Conservation (phyloP, 202 grass and related monocot genomes). For the Carex arenaria region DNA sequence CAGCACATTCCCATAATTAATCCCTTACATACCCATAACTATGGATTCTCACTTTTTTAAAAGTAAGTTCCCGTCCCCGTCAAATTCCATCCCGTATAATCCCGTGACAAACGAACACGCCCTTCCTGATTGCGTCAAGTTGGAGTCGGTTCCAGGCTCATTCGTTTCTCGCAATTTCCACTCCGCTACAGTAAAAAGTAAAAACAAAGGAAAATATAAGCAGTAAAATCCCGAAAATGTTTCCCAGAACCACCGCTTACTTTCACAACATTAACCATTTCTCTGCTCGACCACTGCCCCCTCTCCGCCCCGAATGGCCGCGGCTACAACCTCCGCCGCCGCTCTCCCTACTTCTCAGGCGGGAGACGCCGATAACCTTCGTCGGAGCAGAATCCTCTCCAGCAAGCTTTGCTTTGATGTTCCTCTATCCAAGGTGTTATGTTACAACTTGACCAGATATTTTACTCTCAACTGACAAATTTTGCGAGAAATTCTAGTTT, state of each 20-base stretch:
- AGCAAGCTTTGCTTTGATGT: conserved; percentile 96
- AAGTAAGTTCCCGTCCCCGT: too few relatives aligned
- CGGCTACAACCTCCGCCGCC: neutral
- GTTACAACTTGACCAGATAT: neutral
- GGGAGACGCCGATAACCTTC: conserved; percentile 27
- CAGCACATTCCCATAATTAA: too few relatives aligned
- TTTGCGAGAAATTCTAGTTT: neutral
- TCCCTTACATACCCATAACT: too few relatives aligned
- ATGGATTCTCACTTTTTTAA: too few relatives aligned
- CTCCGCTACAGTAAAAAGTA: neutral
- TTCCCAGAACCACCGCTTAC: neutral
- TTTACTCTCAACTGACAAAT: neutral
- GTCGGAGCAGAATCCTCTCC: conserved; percentile 62
- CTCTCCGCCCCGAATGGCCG: conserved; percentile 19
- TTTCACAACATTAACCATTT: neutral
- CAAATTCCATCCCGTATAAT: too few relatives aligned
- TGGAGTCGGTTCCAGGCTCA: too few relatives aligned
- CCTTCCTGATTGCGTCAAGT: too few relatives aligned
- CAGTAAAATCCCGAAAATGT: neutral
- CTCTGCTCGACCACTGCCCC: neutral
- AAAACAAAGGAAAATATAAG: neutral
- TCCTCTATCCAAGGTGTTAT: conserved; percentile 52
- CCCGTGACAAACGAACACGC: too few relatives aligned
- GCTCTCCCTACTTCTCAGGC: neutral
- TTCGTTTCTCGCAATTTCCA: too few relatives aligned